Conservation (phyloP, 495 filamentous ascomycete species). For the Achaetomiella virescens region DNA sequence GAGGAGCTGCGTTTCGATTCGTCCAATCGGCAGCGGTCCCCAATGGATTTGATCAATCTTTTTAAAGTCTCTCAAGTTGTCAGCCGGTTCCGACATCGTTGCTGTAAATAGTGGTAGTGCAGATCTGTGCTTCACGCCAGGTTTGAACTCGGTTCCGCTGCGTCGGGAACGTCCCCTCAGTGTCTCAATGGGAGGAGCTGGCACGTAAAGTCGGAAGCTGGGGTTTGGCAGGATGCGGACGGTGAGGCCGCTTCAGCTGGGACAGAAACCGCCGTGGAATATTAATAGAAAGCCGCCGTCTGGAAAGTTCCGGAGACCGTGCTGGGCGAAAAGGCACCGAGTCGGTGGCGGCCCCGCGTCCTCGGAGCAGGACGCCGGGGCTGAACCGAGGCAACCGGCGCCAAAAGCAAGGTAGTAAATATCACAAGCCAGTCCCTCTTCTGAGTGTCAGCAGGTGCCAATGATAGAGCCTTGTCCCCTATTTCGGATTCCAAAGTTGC, state of each 20-base stretch:
- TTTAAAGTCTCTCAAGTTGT: too few species aligned
- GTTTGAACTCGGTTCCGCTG: neutral
- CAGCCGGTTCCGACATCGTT: neutral
- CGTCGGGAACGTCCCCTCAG: neutral
- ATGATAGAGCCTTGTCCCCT: conserved; percentile 3
- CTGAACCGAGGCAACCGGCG: conserved; percentile 1
- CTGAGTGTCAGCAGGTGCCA: conserved; percentile 1
- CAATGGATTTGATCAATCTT: neutral
- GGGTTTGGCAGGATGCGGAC: neutral
- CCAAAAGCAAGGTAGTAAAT: neutral
- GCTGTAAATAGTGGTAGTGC: neutral
- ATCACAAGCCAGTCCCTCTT: neutral
- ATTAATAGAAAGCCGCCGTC: conserved; percentile 6
- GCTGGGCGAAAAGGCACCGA: neutral
- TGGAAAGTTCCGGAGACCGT: neutral
- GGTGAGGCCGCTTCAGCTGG: neutral
- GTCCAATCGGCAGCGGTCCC: neutral
- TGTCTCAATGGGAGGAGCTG: conserved; percentile 1
- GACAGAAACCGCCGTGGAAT: neutral
- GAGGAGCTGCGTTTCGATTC: neutral
- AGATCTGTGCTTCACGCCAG: neutral
- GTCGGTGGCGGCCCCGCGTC: conserved; percentile 5
- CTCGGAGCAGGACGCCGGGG: conserved; percentile 10
- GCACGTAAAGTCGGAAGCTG: neutral
- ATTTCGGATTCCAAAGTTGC: conserved; percentile 2